Conservation (phyloP, 208 protist species). For the Leishmania turanica region DNA sequence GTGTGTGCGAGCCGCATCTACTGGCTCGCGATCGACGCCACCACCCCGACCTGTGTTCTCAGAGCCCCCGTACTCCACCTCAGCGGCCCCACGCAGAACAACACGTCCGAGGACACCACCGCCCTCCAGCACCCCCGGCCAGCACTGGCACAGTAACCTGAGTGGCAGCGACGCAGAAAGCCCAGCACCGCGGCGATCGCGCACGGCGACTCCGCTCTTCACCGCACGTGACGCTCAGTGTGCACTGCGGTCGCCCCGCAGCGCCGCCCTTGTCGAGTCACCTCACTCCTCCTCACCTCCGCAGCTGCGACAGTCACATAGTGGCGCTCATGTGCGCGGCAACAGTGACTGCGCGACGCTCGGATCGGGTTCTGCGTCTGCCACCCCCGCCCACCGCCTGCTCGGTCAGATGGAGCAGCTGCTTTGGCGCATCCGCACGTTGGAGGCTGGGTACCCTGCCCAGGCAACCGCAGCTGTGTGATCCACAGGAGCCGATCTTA, state of each 20-base stretch:
- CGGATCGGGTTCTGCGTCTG: not conserved
- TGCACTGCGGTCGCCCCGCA: not conserved
- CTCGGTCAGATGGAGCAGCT: conserved; percentile 32
- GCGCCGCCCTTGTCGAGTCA: conserved; percentile 15
- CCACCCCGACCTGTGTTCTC: not conserved
- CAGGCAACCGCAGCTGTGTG: not conserved
- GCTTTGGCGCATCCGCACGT: conserved; percentile 19
- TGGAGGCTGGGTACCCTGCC: conserved; percentile 13
- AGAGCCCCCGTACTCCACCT: not conserved
- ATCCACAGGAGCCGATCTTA: not conserved
- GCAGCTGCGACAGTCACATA: not conserved
- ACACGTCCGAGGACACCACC: not conserved
- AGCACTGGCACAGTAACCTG: not conserved
- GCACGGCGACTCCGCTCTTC: conserved; percentile 26
- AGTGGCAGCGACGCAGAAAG: not conserved
- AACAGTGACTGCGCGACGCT: not conserved
- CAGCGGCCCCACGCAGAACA: not conserved
- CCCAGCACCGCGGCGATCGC: conserved; percentile 2
- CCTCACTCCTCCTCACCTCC: conserved; percentile 7
- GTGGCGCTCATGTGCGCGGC: not conserved
- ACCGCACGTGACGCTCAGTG: not conserved
- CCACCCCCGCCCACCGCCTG: conserved; percentile 1
- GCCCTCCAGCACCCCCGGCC: not conserved
- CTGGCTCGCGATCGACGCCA: not conserved
- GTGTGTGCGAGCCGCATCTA: not conserved